Base-by-base conservation (phyloP, 306 rosid genomes). In the Corylus heterophylla region DNA sequence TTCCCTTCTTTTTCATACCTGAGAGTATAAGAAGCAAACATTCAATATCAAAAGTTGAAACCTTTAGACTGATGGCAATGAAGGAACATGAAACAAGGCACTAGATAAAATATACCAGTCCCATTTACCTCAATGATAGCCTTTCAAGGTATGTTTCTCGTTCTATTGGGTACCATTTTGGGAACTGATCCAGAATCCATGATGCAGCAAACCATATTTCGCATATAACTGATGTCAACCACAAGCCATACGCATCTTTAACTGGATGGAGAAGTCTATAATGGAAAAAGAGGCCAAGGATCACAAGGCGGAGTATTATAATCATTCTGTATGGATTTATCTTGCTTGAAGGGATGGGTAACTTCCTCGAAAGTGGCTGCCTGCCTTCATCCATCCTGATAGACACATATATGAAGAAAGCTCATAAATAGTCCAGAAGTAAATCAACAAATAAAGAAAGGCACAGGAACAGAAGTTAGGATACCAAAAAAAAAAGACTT, bases 301-400 rank as follows among this genome's bases (percentile, higher is more conserved):
- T 74, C 10, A 90, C 90, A 81, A 93, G 96, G 1, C 97, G 99
- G 66, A 89, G 92, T 8, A 95, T 12, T 72, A 95, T 87, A 58
- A 95, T 82, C 88, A 95, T 84, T 84, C 99, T 89, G 91, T 95
- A 95, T 9, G 99, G 99, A 76, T 93, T 95, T 86, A 95, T 93
- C 91, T 85, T 93, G 99, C 98, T 95, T 31, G 99, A 95, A 72
- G 94, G 77, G 64, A 95, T 76, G 18, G 99, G 96, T 51, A 88
- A 27, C 84, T 93, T 95, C 74, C 99, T 89, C 55, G 99, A 95
- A 37, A 95, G 92, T 13, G 99, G 99, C 79, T 95, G 97, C 84
- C 98, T 85, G 70, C 95, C 99, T 89, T 95, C 99, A 71, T 95
- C 99, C 99, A 95, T 95, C 97, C 99, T 95, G 90, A 79, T 45